Conservation (phyloP, 148 eudicot genomes). For the Hydrangea macrophylla region DNA sequence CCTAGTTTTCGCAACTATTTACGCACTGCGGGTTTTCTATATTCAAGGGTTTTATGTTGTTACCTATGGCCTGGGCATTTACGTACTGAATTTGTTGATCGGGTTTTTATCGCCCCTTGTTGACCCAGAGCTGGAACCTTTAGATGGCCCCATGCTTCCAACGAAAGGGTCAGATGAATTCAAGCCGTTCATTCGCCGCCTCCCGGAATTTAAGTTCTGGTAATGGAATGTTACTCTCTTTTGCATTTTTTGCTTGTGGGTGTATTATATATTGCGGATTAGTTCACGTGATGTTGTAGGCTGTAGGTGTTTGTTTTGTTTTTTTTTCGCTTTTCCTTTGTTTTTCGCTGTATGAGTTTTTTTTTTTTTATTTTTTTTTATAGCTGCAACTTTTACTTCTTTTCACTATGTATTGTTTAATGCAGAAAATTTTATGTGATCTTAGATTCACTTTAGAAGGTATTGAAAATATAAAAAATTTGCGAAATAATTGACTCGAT, state of each 20-base stretch:
- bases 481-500: too few relatives aligned
- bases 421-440: not conserved
- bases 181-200: constrained; percentile 87
- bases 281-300: too few relatives aligned
- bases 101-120: constrained; percentile 82
- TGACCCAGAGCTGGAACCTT: constrained; percentile 72
- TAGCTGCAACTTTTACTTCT: not conserved
- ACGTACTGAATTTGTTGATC: constrained; percentile 67
- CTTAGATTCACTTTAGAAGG: not conserved
- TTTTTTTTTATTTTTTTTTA: too few relatives aligned
- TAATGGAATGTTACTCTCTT: constrained; percentile 16
- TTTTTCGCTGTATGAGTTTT: not conserved
- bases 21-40: constrained; percentile 54
- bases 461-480: too few relatives aligned
- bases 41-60: constrained; percentile 73
- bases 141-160: constrained; percentile 69
- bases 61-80: constrained; percentile 76
- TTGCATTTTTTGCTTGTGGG: too few relatives aligned
- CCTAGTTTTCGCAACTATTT: constrained; percentile 37
- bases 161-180: constrained; percentile 89
- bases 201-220: constrained; percentile 91
- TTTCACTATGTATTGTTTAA: not conserved
- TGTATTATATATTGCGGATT: too few relatives aligned
- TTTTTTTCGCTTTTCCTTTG: not conserved
- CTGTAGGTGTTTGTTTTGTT: too few relatives aligned